Evolutionary conservation across 2,329 filamentous ascomycete genomes (phyloP), one percentile per base, ranked within the genome.

Genomic region (Cytospora leucostoma): DNA sequence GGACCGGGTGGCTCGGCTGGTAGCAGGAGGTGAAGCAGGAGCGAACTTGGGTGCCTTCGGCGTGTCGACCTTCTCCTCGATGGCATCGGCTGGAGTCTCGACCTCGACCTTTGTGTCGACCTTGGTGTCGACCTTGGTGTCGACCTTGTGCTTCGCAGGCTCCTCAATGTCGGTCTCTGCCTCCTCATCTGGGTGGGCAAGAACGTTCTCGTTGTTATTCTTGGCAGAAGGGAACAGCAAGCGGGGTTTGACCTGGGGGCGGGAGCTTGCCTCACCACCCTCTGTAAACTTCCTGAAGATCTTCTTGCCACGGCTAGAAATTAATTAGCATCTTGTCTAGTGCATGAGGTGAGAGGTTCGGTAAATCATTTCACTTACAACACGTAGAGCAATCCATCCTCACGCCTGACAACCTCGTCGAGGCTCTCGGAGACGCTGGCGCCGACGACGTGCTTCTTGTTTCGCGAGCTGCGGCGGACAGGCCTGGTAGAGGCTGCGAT

Each of bases 311-410:
- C 91, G 91, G 80, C 90, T 93, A 66, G 27, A 60, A 57, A 55
- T 56, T 17, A 13, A 56, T 62, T 57, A 64, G 65, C 59, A 37
- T 13, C 17, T 54, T 7, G 33, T 61, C 51, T 32, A 17, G n/a
- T 6, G 4, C 1, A 7, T 27, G 19, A 15, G 11, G 52, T 27
- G 27, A 4, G 27, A 27, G 27, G 27, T 2, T 27, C 27, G 60
- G 44, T 38, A 40, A 44, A 37, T 37, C 21, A 21, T 33, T 52
- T 15, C 68, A 88, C 90, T 83, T 82, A 93, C 90, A 94, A 94
- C 13, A 88, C 83, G 70, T 88, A 92, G 66, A 93, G 79, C 71
- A 92, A 82, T 65, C 91, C 91, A 73, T 94, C 89, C 4, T 88
- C 83, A 35, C 89, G 87, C 37, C 80, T 75, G 4, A 84, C 81